Base-by-base conservation (phyloP, 169 alveolate genomes). In the Plasmodium coatneyi region DNA sequence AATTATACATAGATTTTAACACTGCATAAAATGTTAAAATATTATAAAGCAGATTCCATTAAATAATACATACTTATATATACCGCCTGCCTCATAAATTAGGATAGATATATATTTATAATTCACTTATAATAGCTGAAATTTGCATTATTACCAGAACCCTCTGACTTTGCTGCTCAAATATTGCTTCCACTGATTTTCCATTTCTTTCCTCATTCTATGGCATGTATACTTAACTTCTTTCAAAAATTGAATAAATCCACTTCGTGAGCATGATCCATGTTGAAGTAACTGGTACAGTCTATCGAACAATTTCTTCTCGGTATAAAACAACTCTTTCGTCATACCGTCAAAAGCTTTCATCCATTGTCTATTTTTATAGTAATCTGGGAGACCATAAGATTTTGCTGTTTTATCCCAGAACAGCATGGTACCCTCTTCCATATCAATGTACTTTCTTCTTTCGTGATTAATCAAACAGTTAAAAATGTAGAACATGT, bases 261-360 rank as follows among this genome's bases (percentile, higher is more conserved):
- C 12, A 6, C 60, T 25, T 0, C 82, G 82, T 74, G 82, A 74
- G 43, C 41, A 74, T 22, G 82, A 19, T 74, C 82, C 82, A 74
- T 28, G 56, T 30, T 74, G 82, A 74, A 74, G 82, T 30, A 74
- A 34, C 7, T 30, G 56, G 28, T 22, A 22, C 28, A 74, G 43
- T 74, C 19, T 25, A 22, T 74, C 82, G 43, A 22, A 74, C 30
- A 74, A 74, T 30, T 74, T 74, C 43, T 74, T 74, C 30, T 74
- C 82, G 3, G 1, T 22, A 74, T 74, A 74, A 7, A 74, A 46
- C 2, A 74, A 30, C 43, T 74, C 82, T 10, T 74, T 74, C 30
- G 82, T 74, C 82, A 74, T 74, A 22, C 82, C 82, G 22, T 74
- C 82, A 30, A 34, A 74, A 30, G 82, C 82, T 74, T 74, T 74